Conservation (phyloP, 768 basidiomycete species). For the Kondoa subrosea region DNA sequence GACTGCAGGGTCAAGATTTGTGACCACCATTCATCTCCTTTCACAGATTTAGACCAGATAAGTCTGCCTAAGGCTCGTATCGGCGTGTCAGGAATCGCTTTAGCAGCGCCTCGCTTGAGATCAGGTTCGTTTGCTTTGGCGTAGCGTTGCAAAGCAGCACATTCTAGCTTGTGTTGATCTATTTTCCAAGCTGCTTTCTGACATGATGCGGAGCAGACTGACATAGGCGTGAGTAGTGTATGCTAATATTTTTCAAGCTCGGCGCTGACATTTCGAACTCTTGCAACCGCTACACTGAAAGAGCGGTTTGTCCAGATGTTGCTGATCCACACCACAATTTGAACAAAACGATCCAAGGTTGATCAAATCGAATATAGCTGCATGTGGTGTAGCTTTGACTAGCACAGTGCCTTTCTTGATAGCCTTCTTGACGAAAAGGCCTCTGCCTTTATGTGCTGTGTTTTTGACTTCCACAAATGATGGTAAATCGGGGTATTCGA, state of each 20-base stretch:
- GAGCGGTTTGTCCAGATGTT: conserved; percentile 25
- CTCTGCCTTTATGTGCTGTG: conserved; percentile 4
- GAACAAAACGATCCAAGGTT: conserved; percentile 10
- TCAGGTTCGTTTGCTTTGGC: neutral
- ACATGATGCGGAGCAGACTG: conserved; percentile 44
- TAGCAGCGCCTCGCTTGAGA: neutral
- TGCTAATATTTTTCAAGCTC: too few species aligned
- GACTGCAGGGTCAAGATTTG: conserved; percentile 16
- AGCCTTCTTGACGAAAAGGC: conserved; percentile 12
- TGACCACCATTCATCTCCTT: conserved; percentile 4
- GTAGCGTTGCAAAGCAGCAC: conserved; percentile 40
- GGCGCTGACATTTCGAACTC: conserved; percentile 15
- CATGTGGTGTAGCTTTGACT: conserved; percentile 5
- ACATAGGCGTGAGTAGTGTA: conserved; percentile 55
- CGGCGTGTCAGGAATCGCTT: conserved; percentile 2
- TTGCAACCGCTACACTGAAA: conserved; percentile 52
- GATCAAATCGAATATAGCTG: conserved; percentile 15
- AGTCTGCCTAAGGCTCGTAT: conserved; percentile 11
- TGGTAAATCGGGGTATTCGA: neutral
- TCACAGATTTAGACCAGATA: neutral
- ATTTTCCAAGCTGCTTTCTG: conserved; percentile 49
- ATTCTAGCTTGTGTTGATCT: conserved; percentile 61
- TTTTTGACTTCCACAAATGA: neutral
- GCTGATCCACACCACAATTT: neutral
- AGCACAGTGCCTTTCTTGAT: conserved; percentile 12